Conservation (phyloP, 2,329 filamentous ascomycete genomes). For the Akanthomyces dipterigenus region DNA sequence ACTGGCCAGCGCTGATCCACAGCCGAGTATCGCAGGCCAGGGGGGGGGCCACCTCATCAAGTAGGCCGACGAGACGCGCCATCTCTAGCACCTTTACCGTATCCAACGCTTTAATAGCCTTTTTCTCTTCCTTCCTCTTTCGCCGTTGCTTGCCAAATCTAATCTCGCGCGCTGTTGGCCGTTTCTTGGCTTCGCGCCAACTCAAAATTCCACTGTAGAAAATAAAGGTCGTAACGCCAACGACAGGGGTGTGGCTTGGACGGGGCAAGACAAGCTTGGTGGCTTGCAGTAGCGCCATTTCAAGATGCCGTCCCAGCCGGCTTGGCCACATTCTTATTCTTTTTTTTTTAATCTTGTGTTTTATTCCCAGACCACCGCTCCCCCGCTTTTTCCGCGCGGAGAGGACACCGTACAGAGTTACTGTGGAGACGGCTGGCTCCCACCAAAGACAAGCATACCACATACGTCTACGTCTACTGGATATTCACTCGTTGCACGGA, state of each 20-base stretch:
- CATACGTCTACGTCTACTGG: too few relatives aligned
- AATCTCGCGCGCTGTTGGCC: too few relatives aligned
- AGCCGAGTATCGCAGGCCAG: not conserved
- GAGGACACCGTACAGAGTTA: not conserved
- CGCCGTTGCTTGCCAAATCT: too few relatives aligned
- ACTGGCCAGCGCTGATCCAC: constrained; percentile 2
- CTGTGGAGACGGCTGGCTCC: not conserved
- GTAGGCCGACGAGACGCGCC: too few relatives aligned
- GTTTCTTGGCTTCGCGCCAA: too few relatives aligned
- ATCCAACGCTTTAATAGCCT: too few relatives aligned
- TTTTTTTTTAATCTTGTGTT: not conserved
- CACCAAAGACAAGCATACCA: too few relatives aligned
- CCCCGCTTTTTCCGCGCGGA: not conserved
- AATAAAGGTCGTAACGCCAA: not conserved
- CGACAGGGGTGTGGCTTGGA: not conserved
- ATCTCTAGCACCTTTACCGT: too few relatives aligned
- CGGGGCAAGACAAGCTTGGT: constrained; percentile 12
- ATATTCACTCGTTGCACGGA: not conserved
- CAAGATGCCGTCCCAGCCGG: constrained; percentile 33
- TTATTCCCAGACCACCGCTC: not conserved
- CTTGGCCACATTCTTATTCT: constrained; percentile 23
- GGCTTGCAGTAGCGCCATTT: constrained; percentile 22
- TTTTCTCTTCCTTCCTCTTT: not conserved
- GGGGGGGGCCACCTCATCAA: not conserved
- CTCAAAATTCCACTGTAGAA: constrained; percentile 19